These are phyloP conservation scores for Tylopilus plumbeoviolaceoides DNA, from an alignment of 768 basidiomycete genomes.

Conservation along the genomic window DNA sequence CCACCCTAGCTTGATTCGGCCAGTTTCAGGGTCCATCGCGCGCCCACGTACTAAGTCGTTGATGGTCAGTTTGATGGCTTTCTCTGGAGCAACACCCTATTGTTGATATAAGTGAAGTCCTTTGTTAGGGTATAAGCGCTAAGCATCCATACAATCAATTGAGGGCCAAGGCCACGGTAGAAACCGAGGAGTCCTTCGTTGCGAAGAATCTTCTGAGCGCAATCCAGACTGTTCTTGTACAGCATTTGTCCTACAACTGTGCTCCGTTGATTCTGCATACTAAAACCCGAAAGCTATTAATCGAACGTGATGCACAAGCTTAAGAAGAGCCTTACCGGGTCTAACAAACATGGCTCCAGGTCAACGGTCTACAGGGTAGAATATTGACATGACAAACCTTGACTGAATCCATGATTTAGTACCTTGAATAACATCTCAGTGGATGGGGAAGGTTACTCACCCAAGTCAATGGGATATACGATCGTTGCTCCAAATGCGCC, in stretches of 20 bases:
- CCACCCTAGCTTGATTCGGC: slow-evolving; percentile 87
- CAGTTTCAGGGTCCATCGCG: slow-evolving; percentile 92
- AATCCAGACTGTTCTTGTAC: slow-evolving; percentile 96
- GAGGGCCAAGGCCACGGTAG: slow-evolving; percentile 94
- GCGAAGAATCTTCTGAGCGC: slow-evolving; percentile 86
- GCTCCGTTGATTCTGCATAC: slow-evolving; percentile 97
- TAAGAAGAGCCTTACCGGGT: slow-evolving; percentile 46
- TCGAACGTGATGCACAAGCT: background rate
- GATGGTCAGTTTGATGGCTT: slow-evolving; percentile 96
- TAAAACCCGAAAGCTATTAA: slow-evolving; percentile 26
- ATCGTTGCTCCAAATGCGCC: slow-evolving; percentile 96
- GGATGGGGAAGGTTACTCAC: slow-evolving; percentile 39
- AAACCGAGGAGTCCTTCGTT: slow-evolving; percentile 96
- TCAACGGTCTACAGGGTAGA: slow-evolving; percentile 6
- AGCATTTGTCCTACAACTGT: slow-evolving; percentile 95
- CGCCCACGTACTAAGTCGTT: slow-evolving; percentile 85
- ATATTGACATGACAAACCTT: slow-evolving; percentile 50
- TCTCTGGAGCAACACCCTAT: slow-evolving; percentile 93
- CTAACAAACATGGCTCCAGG: slow-evolving; percentile 29
- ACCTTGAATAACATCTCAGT: background rate
- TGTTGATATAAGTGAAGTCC: slow-evolving; percentile 8
- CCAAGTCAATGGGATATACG: slow-evolving; percentile 95
- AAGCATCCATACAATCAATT: slow-evolving; percentile 65
- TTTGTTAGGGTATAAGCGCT: background rate
- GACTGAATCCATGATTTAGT: slow-evolving; percentile 40